Percentiles rank a stretch among this genome's conserved stretches.
Evolutionary conservation across 768 basidiomycete genomes (phyloP).

Genomic region (Mycena amicta): DNA sequence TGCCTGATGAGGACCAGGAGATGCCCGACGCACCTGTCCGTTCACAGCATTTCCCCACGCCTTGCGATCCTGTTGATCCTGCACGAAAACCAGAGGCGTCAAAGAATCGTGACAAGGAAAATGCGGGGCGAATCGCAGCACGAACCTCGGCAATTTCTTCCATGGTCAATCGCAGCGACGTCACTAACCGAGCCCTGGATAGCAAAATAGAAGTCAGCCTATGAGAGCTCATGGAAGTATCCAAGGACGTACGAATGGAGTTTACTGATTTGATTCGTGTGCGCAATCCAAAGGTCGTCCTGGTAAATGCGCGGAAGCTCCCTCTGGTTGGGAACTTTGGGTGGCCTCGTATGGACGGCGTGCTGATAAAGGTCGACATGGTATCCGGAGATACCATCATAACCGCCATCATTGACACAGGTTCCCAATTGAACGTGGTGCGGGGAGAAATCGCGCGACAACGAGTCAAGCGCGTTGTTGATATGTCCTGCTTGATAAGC

Average conservation of each 20-base stretch:
- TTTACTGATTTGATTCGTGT: background rate
- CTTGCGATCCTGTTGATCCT: background rate
- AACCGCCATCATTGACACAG: background rate
- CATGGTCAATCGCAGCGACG: background rate
- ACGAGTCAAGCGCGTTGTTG: background rate
- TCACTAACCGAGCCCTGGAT: too few species aligned
- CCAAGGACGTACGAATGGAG: too few species aligned
- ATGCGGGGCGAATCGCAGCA: background rate
- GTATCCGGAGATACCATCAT: background rate
- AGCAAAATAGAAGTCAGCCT: too few species aligned
- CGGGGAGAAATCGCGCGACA: background rate
- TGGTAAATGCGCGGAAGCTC: background rate
- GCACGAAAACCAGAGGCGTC: background rate
- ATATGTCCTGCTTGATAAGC: background rate
- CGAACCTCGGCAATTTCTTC: background rate
- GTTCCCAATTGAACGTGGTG: background rate
- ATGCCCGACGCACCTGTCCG: background rate
- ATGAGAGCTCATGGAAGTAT: too few species aligned
- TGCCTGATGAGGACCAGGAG: background rate
- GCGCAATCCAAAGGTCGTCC: background rate
- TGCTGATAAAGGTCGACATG: background rate
- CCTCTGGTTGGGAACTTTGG: background rate
- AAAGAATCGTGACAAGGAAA: background rate
- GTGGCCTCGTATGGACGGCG: background rate
- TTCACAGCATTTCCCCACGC: background rate